Evolutionary conservation across 2,329 filamentous ascomycete genomes (phyloP).

Genomic region (Zasmidium cellare): DNA sequence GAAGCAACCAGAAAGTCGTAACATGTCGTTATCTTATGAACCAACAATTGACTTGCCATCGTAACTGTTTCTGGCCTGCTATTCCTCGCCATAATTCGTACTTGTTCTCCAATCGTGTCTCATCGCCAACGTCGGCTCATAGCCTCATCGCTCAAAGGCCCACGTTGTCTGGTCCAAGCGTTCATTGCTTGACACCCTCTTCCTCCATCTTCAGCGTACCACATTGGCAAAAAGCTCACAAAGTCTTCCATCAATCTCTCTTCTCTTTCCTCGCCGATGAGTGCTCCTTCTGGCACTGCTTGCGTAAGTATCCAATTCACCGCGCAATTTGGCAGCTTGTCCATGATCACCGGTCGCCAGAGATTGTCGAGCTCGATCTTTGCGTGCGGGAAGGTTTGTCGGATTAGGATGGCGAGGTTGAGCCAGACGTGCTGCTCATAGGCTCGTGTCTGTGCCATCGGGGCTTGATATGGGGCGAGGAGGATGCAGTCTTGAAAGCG

Average conservation of each 20-base stretch:
- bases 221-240: slow-evolving; percentile 21
- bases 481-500: neutral
- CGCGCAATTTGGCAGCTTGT: slow-evolving; percentile 9
- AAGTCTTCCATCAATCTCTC: slow-evolving; percentile 25
- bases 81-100: neutral
- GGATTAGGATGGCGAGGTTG: slow-evolving; percentile 15
- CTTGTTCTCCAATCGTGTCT: neutral
- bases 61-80: neutral
- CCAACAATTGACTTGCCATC: too few relatives aligned
- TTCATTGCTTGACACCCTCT: slow-evolving; percentile 11
- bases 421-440: slow-evolving; percentile 14
- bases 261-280: slow-evolving; percentile 18
- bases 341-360: neutral
- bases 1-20: too few relatives aligned
- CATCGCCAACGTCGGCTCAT: slow-evolving; percentile 24
- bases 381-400: slow-evolving; percentile 6
- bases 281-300: slow-evolving; percentile 14
- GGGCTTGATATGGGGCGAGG: neutral
- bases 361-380: slow-evolving; percentile 9
- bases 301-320: slow-evolving; percentile 16
- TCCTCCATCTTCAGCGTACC: slow-evolving; percentile 20
- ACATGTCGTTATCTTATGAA: too few relatives aligned
- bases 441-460: neutral
- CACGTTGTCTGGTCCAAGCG: slow-evolving; percentile 8
- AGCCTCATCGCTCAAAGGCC: slow-evolving; percentile 19